phyloP scores from a whole-genome alignment of 139 green algal species.

The Chlorella sp. region DNA sequence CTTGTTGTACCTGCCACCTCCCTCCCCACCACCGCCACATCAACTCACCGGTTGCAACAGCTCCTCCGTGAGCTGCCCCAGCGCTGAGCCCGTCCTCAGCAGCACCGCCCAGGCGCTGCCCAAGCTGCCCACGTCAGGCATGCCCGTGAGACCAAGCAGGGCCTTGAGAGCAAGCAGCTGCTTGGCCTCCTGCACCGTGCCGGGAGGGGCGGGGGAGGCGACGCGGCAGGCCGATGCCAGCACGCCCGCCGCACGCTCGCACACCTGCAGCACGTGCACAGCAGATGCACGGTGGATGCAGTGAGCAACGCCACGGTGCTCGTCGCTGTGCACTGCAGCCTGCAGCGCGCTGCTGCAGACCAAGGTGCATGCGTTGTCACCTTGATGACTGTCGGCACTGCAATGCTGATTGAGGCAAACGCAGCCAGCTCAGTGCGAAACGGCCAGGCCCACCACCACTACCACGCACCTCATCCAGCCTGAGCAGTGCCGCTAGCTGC shows the following conservation, averaged over 20 bases:
- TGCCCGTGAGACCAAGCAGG: background rate
- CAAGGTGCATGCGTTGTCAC: no score
- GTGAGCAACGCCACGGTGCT: no score
- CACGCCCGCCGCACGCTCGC: constrained; percentile 26
- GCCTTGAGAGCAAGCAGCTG: constrained; percentile 62
- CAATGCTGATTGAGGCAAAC: no score
- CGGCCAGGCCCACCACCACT: no score
- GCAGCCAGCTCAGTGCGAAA: no score
- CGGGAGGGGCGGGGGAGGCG: constrained; percentile 24
- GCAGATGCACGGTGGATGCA: no score
- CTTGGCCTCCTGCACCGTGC: constrained; percentile 23
- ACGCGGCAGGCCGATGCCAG: constrained; percentile 32
- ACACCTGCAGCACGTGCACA: background rate
- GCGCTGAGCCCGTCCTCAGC: constrained; percentile 58
- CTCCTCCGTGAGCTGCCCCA: constrained; percentile 53
- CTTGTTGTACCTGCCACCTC: no score
- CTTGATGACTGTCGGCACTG: no score
- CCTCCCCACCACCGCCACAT: background rate
- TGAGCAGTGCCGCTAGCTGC: constrained; percentile 50
- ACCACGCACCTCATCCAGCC: constrained; percentile 56
- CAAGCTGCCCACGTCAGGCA: constrained; percentile 54
- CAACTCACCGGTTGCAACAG: constrained; percentile 9
- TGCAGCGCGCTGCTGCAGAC: no score
- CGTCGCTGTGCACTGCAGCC: no score
- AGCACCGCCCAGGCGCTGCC: constrained; percentile 70